Evolutionary conservation across 2,329 filamentous ascomycete species (phyloP).

Genomic region (Fusarium sp.): DNA sequence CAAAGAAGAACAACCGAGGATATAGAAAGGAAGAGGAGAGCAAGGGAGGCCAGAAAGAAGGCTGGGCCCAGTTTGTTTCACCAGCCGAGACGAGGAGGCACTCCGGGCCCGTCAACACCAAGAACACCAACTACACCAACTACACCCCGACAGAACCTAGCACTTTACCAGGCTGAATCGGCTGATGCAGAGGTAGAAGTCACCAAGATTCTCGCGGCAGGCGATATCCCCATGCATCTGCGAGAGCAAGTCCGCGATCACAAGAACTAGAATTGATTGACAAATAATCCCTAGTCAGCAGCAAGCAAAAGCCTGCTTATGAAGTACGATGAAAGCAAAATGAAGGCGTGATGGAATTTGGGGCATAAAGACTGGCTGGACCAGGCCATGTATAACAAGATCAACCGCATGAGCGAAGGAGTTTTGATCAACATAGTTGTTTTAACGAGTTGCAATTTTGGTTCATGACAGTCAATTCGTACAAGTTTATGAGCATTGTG

Average conservation of each 20-base stretch:
- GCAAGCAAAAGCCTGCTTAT: not conserved
- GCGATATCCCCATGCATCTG: constrained; percentile 1
- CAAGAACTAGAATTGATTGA: not conserved
- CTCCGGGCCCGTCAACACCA: constrained; percentile 1
- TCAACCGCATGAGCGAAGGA: constrained; percentile 1
- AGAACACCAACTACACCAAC: not conserved
- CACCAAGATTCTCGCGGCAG: constrained; percentile 6
- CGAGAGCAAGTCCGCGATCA: constrained; percentile 6
- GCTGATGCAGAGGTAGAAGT: not conserved
- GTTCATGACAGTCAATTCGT: not conserved
- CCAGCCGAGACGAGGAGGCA: not conserved
- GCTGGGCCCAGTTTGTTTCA: constrained; percentile 15
- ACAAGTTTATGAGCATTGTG: not conserved
- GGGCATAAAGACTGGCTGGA: not conserved
- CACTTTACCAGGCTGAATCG: not conserved
- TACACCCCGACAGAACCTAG: not conserved
- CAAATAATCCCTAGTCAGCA: not conserved
- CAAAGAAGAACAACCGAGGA: not conserved
- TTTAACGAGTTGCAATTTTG: not conserved
- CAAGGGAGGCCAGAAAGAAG: not conserved
- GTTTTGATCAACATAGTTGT: constrained; percentile 5
- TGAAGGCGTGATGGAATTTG: not conserved
- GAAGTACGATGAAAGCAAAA: not conserved
- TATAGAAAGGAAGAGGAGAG: constrained; percentile 7
- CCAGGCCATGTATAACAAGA: not conserved